A percentile compares a stretch with the other conserved stretches of the same genome.
Conservation (phyloP, 495 filamentous ascomycete species). For the Neurospora sp. region DNA sequence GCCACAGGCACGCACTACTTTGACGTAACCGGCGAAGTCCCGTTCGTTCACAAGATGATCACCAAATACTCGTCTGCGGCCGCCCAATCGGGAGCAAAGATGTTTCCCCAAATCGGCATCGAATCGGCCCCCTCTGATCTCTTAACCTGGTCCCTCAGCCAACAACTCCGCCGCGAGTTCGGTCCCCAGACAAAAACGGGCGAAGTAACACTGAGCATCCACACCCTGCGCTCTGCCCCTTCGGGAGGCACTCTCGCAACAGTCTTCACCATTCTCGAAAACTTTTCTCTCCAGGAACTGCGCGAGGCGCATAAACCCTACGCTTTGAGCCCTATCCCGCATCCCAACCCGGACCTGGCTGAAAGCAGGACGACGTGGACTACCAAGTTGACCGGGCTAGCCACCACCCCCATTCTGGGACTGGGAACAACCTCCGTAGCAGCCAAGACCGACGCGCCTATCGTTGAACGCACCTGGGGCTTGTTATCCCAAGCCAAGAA, state of each 20-base stretch:
- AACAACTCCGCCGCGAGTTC: conserved; percentile 50
- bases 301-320: conserved; percentile 48
- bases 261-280: conserved; percentile 51
- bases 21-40: conserved; percentile 79
- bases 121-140: conserved; percentile 83
- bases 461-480: conserved; percentile 70
- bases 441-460: conserved; percentile 48
- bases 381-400: conserved; percentile 49
- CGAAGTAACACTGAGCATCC: conserved; percentile 51
- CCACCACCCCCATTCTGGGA: conserved; percentile 54
- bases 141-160: conserved; percentile 58
- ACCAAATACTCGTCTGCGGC: conserved; percentile 69
- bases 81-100: conserved; percentile 64
- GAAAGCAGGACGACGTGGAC: conserved; percentile 16
- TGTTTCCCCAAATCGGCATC: conserved; percentile 77
- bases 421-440: conserved; percentile 53
- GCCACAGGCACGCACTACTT: conserved; percentile 83
- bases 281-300: conserved; percentile 48
- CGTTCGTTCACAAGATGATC: conserved; percentile 72
- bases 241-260: conserved; percentile 71
- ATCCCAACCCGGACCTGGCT: conserved; percentile 36
- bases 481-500: conserved; percentile 46
- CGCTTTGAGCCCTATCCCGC: conserved; percentile 52
- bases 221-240: conserved; percentile 48
- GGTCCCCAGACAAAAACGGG: conserved; percentile 32